Base-by-base conservation (phyloP, 164 flowering plant species). In the Dillenia suffruticosa region DNA sequence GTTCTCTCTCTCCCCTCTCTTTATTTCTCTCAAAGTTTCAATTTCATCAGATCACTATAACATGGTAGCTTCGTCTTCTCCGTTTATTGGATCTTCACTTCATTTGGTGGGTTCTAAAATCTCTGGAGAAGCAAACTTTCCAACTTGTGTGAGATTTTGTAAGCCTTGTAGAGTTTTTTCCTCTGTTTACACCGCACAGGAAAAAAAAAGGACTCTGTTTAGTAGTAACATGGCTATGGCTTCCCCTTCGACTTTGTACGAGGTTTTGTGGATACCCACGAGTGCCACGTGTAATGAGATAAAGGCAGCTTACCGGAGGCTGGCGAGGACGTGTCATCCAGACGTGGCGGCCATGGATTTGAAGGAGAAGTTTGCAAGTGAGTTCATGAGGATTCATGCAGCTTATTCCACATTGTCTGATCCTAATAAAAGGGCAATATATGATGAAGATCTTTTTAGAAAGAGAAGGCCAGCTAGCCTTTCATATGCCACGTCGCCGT, bases 291-390 rank as follows among this genome's bases (percentile, higher is more conserved):
- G 61, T 40, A 48, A 63, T 3, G 81, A 79, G 32, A 77, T 79
- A 50, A 79, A 79, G 55, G 59, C 72, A 14, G 83, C 83, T 17
- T 79, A 79, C 46, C 61, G 83, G 57, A 64, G 67, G 10, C 69
- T 74, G n/a, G 83, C 81, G 0, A 70, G 83, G 50, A 22, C 43
- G 1, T 79, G 73, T 19, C 83, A 79, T 43, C 83, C 83, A 0
- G 83, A 79, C 46, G 83, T 74, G 9, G 81, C 60, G 26, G 58
- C 65, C 0, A 17, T 52, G 10, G 57, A 48, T 54, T 67, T 57
- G 40, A 67, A 67, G 50, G 67, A 70, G 16, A 26, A 54, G 12
- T 74, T 76, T 4, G 71, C 78, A 0, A 56, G 47, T 2, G 75
- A 74, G 61, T 79, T 79, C 59, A 72, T 65, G 44, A 75, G 58